Evolutionary conservation across 495 filamentous ascomycete genomes (phyloP).

Genomic region (Bathelium albidoporum): DNA sequence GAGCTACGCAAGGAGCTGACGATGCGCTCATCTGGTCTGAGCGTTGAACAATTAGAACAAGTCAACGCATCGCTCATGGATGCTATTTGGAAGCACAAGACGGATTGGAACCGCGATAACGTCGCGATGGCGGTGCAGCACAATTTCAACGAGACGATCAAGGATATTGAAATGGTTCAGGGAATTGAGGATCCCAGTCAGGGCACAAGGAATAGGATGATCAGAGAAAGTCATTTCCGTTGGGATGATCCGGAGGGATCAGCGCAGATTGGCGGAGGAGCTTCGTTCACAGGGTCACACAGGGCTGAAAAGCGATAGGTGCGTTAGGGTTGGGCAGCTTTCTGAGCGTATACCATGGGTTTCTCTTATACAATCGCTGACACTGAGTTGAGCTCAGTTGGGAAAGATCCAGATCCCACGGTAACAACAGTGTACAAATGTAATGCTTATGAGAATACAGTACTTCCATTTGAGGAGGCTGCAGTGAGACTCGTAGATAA

Average conservation of each 20-base stretch:
- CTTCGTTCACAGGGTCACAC: too few species aligned
- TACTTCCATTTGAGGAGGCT: too few species aligned
- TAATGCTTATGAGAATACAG: too few species aligned
- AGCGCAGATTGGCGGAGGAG: background rate
- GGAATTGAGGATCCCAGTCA: constrained; percentile 29
- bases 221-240: background rate
- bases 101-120: constrained; percentile 67
- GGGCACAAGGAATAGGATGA: background rate
- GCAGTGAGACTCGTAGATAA: too few species aligned
- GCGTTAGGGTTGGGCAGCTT: too few species aligned
- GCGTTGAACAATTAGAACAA: constrained; percentile 90
- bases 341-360: too few species aligned
- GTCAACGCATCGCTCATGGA: constrained; percentile 87
- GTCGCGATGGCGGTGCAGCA: constrained; percentile 52
- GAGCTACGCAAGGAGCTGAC: constrained; percentile 50
- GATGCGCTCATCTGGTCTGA: constrained; percentile 61
- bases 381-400: too few species aligned
- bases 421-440: too few species aligned
- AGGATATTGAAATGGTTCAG: constrained; percentile 67
- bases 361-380: too few species aligned
- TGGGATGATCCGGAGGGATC: background rate
- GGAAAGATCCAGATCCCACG: too few species aligned
- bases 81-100: constrained; percentile 64
- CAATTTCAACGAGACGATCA: constrained; percentile 70
- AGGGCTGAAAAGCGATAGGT: too few species aligned